These are phyloP conservation scores for Xylaria curta DNA, from an alignment of 495 filamentous ascomycete genomes.

Conservation along the genomic window DNA sequence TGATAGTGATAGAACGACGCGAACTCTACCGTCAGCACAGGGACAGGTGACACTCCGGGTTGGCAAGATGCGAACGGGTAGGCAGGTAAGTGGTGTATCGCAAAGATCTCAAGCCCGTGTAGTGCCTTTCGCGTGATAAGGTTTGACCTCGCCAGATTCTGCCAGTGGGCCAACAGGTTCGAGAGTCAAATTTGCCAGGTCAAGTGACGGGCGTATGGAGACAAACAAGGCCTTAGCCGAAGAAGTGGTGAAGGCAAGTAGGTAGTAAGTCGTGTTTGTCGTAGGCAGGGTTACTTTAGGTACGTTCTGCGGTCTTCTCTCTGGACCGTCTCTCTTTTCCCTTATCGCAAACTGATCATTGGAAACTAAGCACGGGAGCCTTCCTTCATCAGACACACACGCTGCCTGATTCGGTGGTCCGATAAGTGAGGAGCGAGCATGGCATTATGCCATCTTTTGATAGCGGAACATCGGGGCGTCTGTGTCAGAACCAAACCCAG, in stretches of 20 bases:
- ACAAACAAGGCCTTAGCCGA: constrained; percentile 14
- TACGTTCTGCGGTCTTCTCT: constrained; percentile 3
- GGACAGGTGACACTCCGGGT: constrained; percentile 13
- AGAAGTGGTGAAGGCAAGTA: constrained; percentile 13
- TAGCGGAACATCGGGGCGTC: constrained; percentile 20
- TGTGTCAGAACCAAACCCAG: neutral
- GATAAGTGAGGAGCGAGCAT: constrained; percentile 21
- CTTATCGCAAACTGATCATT: constrained; percentile 26
- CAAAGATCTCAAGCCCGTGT: constrained; percentile 9
- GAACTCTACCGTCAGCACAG: neutral
- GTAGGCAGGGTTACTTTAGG: neutral
- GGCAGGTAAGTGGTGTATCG: constrained; percentile 3
- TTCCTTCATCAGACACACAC: constrained; percentile 24
- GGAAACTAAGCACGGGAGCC: constrained; percentile 19
- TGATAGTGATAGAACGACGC: neutral
- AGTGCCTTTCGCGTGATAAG: neutral
- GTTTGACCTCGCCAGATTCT: constrained; percentile 11
- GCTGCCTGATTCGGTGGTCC: constrained; percentile 23
- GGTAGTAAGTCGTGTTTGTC: too few species aligned
- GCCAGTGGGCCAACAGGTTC: constrained; percentile 8
- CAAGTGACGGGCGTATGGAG: constrained; percentile 21
- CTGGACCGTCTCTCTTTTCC: neutral
- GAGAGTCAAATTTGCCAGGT: constrained; percentile 22
- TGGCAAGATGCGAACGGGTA: neutral
- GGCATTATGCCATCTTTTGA: neutral